Evolutionary conservation across 2,329 filamentous ascomycete genomes (phyloP).

Genomic region (Byssothecium circinans): DNA sequence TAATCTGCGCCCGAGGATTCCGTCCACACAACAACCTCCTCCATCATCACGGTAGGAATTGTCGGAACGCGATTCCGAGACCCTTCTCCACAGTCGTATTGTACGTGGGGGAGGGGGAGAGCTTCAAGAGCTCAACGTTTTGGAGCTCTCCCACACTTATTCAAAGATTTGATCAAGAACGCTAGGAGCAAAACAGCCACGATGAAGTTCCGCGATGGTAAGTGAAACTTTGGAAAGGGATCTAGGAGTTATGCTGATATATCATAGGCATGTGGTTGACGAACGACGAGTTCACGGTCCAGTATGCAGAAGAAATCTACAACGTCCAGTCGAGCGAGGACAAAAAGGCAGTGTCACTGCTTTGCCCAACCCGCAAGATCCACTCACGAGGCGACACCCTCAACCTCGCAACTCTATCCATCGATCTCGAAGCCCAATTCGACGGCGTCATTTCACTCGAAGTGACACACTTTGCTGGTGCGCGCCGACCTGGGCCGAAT

Average conservation of each 20-base stretch:
- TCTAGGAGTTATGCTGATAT: neutral
- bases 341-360: slow-evolving; percentile 52
- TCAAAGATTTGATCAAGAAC: neutral
- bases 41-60: neutral
- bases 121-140: neutral
- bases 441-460: slow-evolving; percentile 64
- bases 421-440: slow-evolving; percentile 60
- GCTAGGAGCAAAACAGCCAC: slow-evolving; percentile 8
- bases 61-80: slow-evolving; percentile 12
- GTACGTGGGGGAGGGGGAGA: neutral
- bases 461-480: slow-evolving; percentile 61
- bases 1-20: slow-evolving; percentile 13
- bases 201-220: slow-evolving; percentile 65
- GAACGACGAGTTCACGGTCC: slow-evolving; percentile 61
- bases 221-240: slow-evolving; percentile 3
- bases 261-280: slow-evolving; percentile 63
- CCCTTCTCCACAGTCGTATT: slow-evolving; percentile 1
- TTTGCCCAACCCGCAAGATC: slow-evolving; percentile 62
- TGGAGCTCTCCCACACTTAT: neutral
- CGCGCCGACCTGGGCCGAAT: slow-evolving; percentile 55
- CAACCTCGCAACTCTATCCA: slow-evolving; percentile 58
- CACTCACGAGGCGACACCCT: slow-evolving; percentile 57
- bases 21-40: slow-evolving; percentile 12
- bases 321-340: slow-evolving; percentile 50
- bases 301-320: slow-evolving; percentile 68